Percentiles rank a stretch among this genome's conserved stretches.
Evolutionary conservation across 1,284 basidiomycete species (phyloP).

Genomic region (Fomitopsis pinicola): DNA sequence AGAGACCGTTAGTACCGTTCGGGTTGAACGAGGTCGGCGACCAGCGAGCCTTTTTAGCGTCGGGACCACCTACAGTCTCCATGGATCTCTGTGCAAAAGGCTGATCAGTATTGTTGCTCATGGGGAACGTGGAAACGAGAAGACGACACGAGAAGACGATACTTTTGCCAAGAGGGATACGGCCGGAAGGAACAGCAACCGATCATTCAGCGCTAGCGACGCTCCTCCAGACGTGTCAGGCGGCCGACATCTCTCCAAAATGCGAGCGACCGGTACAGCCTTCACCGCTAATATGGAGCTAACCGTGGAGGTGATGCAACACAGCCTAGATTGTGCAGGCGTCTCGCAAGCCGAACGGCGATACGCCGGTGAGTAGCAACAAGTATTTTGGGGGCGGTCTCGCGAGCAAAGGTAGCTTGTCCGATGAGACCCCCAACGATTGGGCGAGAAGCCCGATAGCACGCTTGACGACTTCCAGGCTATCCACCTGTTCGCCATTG

Average conservation of each 20-base stretch:
- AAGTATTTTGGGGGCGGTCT: too few species aligned
- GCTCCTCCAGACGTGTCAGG: background rate
- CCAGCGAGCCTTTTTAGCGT: conserved; percentile 85
- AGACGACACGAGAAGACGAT: too few species aligned
- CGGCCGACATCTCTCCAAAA: background rate
- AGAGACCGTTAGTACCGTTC: conserved; percentile 35
- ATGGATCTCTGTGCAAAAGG: conserved; percentile 58
- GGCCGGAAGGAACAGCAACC: background rate
- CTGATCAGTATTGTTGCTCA: conserved; percentile 1
- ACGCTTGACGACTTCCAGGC: background rate
- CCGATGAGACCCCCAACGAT: too few species aligned
- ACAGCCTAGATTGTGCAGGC: background rate
- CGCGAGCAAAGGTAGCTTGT: too few species aligned
- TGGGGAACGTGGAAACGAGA: background rate
- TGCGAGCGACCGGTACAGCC: too few species aligned
- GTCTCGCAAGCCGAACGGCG: too few species aligned
- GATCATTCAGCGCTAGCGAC: background rate
- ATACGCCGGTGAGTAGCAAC: background rate
- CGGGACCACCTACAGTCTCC: conserved; percentile 74
- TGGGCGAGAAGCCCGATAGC: background rate
- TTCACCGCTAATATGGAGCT: background rate
- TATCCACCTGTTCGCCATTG: too few species aligned
- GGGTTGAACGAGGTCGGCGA: conserved; percentile 61
- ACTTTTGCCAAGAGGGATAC: background rate
- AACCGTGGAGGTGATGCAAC: background rate